phyloP scores from a whole-genome alignment of 163 green algal species.

The Scenedesmus sp. region DNA sequence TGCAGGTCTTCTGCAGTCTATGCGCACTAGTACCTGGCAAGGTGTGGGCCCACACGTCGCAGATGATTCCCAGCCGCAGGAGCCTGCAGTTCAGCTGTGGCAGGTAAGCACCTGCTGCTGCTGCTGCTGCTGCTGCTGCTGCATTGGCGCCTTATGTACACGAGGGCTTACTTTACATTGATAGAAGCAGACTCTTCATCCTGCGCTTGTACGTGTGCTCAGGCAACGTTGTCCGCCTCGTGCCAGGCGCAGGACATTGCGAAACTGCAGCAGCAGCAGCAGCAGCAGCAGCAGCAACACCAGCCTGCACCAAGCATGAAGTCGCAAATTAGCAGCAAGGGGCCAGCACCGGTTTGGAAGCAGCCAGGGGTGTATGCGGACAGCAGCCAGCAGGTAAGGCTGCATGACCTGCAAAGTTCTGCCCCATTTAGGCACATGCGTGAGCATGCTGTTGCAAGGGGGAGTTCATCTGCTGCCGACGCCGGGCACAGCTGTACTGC shows the following conservation, averaged over 20 bases:
- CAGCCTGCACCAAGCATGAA: not conserved
- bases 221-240: not conserved
- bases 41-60: not conserved
- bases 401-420: no score
- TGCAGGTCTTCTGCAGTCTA: not conserved
- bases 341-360: not conserved
- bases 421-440: no score
- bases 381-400: not conserved
- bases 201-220: not conserved
- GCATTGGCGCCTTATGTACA: no score
- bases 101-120: not conserved
- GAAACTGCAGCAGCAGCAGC: not conserved
- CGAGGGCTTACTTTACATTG: no score
- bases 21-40: not conserved
- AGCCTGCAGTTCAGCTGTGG: not conserved
- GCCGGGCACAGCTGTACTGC: no score
- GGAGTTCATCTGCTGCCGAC: no score
- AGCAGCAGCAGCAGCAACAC: no score
- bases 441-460: no score
- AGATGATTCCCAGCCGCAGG: not conserved
- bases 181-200: not conserved
- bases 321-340: not conserved
- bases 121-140: no score
- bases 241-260: not conserved
- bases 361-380: not conserved